Evolutionary conservation across 345 rosid genomes (phyloP).

Genomic region (Isatis tinctoria): DNA sequence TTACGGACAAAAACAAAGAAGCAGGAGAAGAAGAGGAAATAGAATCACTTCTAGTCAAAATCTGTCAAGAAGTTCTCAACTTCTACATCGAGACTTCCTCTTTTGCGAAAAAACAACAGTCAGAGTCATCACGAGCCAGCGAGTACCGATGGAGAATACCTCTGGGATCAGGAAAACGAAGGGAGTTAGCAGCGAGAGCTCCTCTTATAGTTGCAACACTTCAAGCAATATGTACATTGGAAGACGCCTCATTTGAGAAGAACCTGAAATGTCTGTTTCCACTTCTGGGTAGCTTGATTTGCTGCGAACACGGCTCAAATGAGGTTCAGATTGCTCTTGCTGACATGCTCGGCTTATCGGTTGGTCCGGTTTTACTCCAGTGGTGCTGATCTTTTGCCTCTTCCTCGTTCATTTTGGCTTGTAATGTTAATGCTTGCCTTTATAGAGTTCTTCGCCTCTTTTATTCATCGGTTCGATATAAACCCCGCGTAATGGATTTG

Average conservation of each 20-base stretch:
- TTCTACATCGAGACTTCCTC: conserved; percentile 57
- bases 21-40: conserved; percentile 54
- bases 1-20: conserved; percentile 46
- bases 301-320: conserved; percentile 86
- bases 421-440: conserved; percentile 16
- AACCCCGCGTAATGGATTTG: background rate
- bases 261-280: conserved; percentile 68
- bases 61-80: conserved; percentile 67
- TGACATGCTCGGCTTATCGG: conserved; percentile 74
- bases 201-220: conserved; percentile 79
- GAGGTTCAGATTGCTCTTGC: conserved; percentile 90
- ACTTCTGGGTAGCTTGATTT: conserved; percentile 64
- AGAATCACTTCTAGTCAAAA: conserved; percentile 64
- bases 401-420: conserved; percentile 2
- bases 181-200: conserved; percentile 87
- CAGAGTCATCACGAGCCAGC: conserved; percentile 37
- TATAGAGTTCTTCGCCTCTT: background rate
- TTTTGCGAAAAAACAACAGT: conserved; percentile 31
- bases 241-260: conserved; percentile 68
- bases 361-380: conserved; percentile 75
- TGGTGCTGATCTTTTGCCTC: conserved; percentile 46
- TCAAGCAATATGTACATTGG: conserved; percentile 74
- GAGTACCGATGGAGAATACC: conserved; percentile 69
- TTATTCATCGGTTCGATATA: background rate
- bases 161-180: conserved; percentile 78